These are phyloP conservation scores for Rhizopus stolonifer DNA, from an alignment of 371 early-diverging fungal genomes.

Conservation along the genomic window DNA sequence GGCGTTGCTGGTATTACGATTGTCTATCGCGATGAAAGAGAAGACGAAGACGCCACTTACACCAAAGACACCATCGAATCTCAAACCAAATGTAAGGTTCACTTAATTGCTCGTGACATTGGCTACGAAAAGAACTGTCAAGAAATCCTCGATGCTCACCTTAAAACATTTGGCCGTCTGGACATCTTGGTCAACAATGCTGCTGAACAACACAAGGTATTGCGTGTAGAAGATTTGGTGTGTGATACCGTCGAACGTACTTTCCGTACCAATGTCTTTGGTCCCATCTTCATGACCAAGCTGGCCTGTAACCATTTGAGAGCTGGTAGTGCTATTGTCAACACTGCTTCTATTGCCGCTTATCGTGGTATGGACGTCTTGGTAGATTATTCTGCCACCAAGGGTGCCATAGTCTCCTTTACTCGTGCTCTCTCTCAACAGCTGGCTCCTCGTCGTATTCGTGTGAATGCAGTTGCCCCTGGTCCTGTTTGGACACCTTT, in stretches of 20 bases:
- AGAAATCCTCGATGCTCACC: slow-evolving; percentile 42
- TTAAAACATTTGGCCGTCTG: slow-evolving; percentile 49
- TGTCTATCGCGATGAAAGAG: slow-evolving; percentile 50
- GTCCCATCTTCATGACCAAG: slow-evolving; percentile 59
- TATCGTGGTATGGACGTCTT: slow-evolving; percentile 56
- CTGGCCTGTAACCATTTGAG: slow-evolving; percentile 48
- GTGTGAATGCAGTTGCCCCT: slow-evolving; percentile 67
- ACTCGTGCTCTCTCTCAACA: slow-evolving; percentile 64
- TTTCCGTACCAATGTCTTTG: slow-evolving; percentile 55
- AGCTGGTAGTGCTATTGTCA: slow-evolving; percentile 50
- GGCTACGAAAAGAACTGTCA: slow-evolving; percentile 46
- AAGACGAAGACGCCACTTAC: slow-evolving; percentile 48
- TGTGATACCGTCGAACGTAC: slow-evolving; percentile 41
- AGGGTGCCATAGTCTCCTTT: slow-evolving; percentile 59
- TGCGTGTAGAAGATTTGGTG: slow-evolving; percentile 38
- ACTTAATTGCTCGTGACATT: slow-evolving; percentile 49
- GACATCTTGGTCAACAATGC: slow-evolving; percentile 68
- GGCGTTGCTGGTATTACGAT: slow-evolving; percentile 50
- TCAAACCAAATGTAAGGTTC: slow-evolving; percentile 40
- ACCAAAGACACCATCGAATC: slow-evolving; percentile 46
- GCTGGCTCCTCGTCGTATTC: slow-evolving; percentile 57
- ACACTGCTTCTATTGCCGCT: slow-evolving; percentile 62
- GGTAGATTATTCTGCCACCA: slow-evolving; percentile 59
- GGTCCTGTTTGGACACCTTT: slow-evolving; percentile 70
- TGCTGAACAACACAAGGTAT: slow-evolving; percentile 54